These are phyloP conservation scores for Pholiota molesta DNA, from an alignment of 768 basidiomycete species.

Conservation along the genomic window DNA sequence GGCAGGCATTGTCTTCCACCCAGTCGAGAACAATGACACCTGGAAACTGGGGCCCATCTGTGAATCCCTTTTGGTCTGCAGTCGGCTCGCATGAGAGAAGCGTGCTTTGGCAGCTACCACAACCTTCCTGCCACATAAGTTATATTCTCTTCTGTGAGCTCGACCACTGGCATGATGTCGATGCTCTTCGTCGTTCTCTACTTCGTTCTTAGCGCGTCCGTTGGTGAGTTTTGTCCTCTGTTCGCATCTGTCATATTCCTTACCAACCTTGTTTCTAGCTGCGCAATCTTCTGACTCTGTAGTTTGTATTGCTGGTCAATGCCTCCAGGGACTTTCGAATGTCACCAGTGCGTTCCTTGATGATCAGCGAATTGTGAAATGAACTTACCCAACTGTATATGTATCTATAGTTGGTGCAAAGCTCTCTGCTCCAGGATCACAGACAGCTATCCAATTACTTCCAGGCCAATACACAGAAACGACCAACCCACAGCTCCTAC, in stretches of 20 bases:
- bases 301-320: conserved; percentile 89
- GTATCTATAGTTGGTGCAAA: conserved; percentile 64
- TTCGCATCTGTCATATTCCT: not conserved
- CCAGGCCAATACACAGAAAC: conserved; percentile 77
- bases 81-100: conserved; percentile 3
- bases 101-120: conserved; percentile 21
- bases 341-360: conserved; percentile 51
- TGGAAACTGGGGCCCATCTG: not conserved
- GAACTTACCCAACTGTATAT: not conserved
- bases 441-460: conserved; percentile 58
- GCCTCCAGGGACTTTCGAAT: conserved; percentile 78
- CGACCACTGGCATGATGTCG: conserved; percentile 35
- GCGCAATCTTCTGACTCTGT: conserved; percentile 66
- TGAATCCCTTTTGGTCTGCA: not conserved
- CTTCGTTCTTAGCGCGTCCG: conserved; percentile 34
- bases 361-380: conserved; percentile 11
- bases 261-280: conserved; percentile 33
- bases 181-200: conserved; percentile 34
- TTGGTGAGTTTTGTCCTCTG: conserved; percentile 34
- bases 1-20: conserved; percentile 1
- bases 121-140: conserved; percentile 12
- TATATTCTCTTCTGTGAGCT: conserved; percentile 9
- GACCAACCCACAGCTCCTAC: conserved; percentile 74
- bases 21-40: not conserved
- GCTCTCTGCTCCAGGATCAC: conserved; percentile 58